Evolutionary conservation across 2,329 filamentous ascomycete species (phyloP).

Genomic region (Fonsecaea erecta): DNA sequence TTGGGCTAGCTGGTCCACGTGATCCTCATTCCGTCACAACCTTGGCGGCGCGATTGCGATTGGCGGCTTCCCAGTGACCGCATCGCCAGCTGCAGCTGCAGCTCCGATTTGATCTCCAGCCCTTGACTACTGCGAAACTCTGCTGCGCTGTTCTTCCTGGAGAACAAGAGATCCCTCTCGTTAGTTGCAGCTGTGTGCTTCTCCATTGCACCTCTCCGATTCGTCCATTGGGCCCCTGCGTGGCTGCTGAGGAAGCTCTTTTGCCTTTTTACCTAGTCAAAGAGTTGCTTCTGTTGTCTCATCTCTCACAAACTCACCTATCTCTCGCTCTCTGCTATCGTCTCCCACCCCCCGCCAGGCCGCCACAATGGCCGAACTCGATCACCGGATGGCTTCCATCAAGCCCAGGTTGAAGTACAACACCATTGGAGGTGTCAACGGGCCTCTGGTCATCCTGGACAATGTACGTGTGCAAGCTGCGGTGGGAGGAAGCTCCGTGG

Average conservation of each 20-base stretch:
- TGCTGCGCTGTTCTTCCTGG: constrained; percentile 13
- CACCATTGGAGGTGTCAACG: constrained; percentile 97
- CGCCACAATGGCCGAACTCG: constrained; percentile 42
- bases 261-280: constrained; percentile 3
- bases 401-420: constrained; percentile 88
- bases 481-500: constrained; percentile 20
- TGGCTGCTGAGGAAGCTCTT: constrained; percentile 20
- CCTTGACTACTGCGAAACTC: constrained; percentile 14
- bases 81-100: constrained; percentile 12
- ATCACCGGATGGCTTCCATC: constrained; percentile 58
- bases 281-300: constrained; percentile 29
- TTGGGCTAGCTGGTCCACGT: not conserved
- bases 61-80: not conserved
- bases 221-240: constrained; percentile 16
- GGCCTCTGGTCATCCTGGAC: constrained; percentile 94
- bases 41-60: not conserved
- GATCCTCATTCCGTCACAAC: not conserved
- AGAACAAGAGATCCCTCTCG: constrained; percentile 1
- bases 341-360: constrained; percentile 15
- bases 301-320: constrained; percentile 4
- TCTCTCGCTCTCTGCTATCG: constrained; percentile 3
- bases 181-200: constrained; percentile 22
- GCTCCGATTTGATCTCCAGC: constrained; percentile 1
- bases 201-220: constrained; percentile 25
- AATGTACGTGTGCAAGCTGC: constrained; percentile 70